Evolutionary conservation across 441 rosid genomes (phyloP).

Genomic region (Syzygium malaccense): DNA sequence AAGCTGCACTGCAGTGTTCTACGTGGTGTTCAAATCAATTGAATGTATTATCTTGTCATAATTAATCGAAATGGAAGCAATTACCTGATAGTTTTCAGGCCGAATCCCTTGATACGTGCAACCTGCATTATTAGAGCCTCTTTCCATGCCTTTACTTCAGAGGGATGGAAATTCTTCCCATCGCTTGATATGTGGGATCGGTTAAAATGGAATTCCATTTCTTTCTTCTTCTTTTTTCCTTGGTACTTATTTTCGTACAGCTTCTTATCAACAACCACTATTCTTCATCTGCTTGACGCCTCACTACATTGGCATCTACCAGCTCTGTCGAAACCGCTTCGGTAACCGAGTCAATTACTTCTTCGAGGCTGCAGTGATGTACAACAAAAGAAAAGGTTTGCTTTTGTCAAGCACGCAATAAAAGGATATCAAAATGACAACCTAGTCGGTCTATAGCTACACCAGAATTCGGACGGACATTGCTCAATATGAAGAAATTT

Average conservation of each 20-base stretch:
- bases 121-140: too few species aligned
- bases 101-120: neutral
- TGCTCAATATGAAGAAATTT: neutral
- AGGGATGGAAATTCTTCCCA: neutral
- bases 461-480: neutral
- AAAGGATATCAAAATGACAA: neutral
- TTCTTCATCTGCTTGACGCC: neutral
- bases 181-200: neutral
- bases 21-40: too few species aligned
- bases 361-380: neutral
- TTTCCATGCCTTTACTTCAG: neutral
- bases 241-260: neutral
- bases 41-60: neutral
- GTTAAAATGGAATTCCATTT: neutral
- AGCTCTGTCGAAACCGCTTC: neutral
- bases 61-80: neutral
- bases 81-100: neutral
- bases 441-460: neutral
- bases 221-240: neutral
- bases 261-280: neutral
- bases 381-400: neutral
- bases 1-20: neutral
- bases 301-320: fast-evolving
- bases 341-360: neutral
- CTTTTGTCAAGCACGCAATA: neutral